A percentile compares a stretch with the other conserved stretches of the same genome.
These are phyloP conservation scores for Monarda citriodora DNA, from an alignment of 305 asterid genomes.

Conservation along the genomic window DNA sequence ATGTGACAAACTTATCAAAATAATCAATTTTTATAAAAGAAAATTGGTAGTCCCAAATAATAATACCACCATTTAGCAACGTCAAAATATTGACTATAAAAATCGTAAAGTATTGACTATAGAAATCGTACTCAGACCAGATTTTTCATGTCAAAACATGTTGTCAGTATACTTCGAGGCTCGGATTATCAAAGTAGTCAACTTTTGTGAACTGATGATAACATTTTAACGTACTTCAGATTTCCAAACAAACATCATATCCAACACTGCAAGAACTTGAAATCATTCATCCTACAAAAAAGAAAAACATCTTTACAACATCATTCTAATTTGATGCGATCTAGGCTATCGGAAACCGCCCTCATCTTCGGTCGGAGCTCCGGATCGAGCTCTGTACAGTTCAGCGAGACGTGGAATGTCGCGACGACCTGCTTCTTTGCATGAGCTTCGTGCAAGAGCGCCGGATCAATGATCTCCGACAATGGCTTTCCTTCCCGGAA, in stretches of 20 bases:
- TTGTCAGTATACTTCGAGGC: too few species aligned
- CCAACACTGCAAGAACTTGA: constrained; percentile 5
- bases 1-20: too few species aligned
- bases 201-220: not conserved
- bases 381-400: constrained; percentile 84
- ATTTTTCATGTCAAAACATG: too few species aligned
- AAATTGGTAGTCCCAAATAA: too few species aligned
- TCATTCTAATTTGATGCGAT: constrained; percentile 48
- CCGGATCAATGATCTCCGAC: constrained; percentile 82
- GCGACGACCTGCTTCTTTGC: constrained; percentile 95
- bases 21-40: too few species aligned
- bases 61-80: too few species aligned
- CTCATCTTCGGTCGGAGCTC: constrained; percentile 94
- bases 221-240: constrained; percentile 7
- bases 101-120: too few species aligned
- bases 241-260: not conserved
- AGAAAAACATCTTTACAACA: constrained; percentile 14
- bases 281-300: not conserved
- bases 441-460: constrained; percentile 73
- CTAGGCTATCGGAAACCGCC: constrained; percentile 76
- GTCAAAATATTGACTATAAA: too few species aligned
- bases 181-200: not conserved
- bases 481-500: constrained; percentile 76
- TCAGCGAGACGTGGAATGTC: constrained; percentile 77
- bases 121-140: too few species aligned